Evolutionary conservation across 1,284 basidiomycete genomes (phyloP), one percentile per base, ranked within the genome.

Genomic region (Pulveroboletus sp.): DNA sequence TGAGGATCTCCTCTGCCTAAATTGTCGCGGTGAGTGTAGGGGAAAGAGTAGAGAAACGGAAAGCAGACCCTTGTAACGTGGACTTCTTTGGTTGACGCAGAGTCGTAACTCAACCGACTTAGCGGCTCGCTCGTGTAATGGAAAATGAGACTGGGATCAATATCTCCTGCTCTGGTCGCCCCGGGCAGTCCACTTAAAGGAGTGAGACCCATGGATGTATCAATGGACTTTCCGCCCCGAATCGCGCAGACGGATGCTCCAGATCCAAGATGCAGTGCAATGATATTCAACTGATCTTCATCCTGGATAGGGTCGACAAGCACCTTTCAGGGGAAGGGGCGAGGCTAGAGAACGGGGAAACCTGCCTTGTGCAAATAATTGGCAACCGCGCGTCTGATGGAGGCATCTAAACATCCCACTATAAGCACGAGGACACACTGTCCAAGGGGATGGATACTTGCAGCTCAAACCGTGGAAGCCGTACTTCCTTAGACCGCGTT

Each of bases 111-210:
- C 58, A 86, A 80, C 63, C 70, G 52, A 18, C 52, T 57, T 4
- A 38, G n/a, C 36, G 61, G 52, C 12, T 85, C 81, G 61, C 82
- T 83, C 29, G 87, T 88, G 70, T 91, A 90, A 72, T 95, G 92
- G 74, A 95, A 94, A 65, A 95, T 88, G 45, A 94, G 81, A 31
- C 86, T 87, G 2, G 92, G 89, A 72, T 96, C 93, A 65, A 94
- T 78, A 2, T 81, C 80, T 12, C 94, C 93, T 10, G 86, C 82
- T 49, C 94, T 86, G 2, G 92, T 94, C 4, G 91, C 91, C n/a
- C 94, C 93, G 3, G 92, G 91, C 0, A 96, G 77, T 4, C 92
- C 91, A 54, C 83, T 83, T 24, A 91, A 72, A 11, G 89, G 90
- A 4, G 91, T 91, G 39, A 92, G 79, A 3, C 90, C 90, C 90